Percentiles rank a stretch among this genome's conserved stretches.
Conservation (phyloP, 2,329 filamentous ascomycete genomes). For the Aureobasidium subglaciale region DNA sequence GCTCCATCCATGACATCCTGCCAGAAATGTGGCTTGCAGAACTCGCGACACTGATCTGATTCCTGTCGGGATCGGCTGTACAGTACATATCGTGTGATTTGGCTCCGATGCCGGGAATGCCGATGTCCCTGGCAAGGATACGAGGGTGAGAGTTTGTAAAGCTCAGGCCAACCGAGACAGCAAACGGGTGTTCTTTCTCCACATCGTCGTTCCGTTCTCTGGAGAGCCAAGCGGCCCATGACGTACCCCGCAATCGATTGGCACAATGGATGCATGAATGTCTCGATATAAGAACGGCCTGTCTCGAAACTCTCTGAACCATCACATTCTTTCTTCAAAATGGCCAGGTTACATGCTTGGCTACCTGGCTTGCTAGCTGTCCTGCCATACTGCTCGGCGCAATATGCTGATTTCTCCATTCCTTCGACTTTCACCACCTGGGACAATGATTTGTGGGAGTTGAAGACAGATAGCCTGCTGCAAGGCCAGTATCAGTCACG, state of each 20-base stretch:
- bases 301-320: neutral
- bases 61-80: neutral
- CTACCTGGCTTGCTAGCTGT: constrained; percentile 4
- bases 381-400: constrained; percentile 1
- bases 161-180: neutral
- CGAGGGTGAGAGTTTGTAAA: neutral
- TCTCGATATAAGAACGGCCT: neutral
- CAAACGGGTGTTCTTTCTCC: neutral
- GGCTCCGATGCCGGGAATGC: neutral
- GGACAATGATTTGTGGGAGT: constrained; percentile 52
- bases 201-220: neutral
- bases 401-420: constrained; percentile 18
- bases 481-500: constrained; percentile 56
- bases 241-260: neutral
- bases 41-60: neutral
- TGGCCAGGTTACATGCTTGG: neutral
- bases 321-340: neutral
- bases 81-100: neutral
- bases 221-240: neutral
- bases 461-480: constrained; percentile 48
- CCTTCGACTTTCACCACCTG: constrained; percentile 40
- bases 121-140: neutral
- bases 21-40: neutral
- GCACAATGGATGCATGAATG: neutral
- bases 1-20: neutral